Base-by-base conservation (phyloP, 176 grass and related monocot species). In the Melocanna baccifera region DNA sequence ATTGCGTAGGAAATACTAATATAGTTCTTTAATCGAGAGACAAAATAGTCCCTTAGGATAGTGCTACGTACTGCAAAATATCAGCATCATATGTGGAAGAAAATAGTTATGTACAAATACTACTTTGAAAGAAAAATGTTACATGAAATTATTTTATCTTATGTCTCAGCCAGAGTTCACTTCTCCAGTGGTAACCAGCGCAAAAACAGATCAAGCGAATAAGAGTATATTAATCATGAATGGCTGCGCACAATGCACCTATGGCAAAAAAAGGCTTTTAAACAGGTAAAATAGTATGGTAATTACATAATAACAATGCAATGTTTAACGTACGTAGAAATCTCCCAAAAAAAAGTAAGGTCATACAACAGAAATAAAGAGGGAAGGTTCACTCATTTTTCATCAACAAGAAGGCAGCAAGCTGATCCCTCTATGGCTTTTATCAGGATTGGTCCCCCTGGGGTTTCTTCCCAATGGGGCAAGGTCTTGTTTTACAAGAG, bases 121-220 rank as follows among this genome's bases (percentile, higher is more conserved):
- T 78, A 78, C 47, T 34, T 19, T 37, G 40, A 78, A 84, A 85
- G 39, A 78, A 52, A 75, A 53, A 47, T 39, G 37, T 22, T 43
- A 69, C 9, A n/a, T 48, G 22, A 77, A 45, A 70, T 58, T 50
- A 16, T 85, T 46, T 85, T 7, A 77, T 84, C 48, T 68, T 23
- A 85, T 13, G 26, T 43, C 50, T 57, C 62, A 68, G 68, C 23
- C 52, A 46, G 50, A 67, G 34, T 57, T 45, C 25, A 29, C 23
- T 55, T 71, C 36, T 15, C 9, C 8, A 43, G 36, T 45, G 47
- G 25, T 57, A 85, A 67, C 20, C 36, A 66, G n/a, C 74, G 52
- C 48, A 78, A 78, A 73, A 69, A 85, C 42, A 48, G 34, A 78
- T 40, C 36, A 76, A 68, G 50, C 73, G 55, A 67, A 26, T 76